Evolutionary conservation across 2,329 filamentous ascomycete genomes (phyloP), one percentile per base, ranked within the genome.

Genomic region (Aspergillus luchuensis): DNA sequence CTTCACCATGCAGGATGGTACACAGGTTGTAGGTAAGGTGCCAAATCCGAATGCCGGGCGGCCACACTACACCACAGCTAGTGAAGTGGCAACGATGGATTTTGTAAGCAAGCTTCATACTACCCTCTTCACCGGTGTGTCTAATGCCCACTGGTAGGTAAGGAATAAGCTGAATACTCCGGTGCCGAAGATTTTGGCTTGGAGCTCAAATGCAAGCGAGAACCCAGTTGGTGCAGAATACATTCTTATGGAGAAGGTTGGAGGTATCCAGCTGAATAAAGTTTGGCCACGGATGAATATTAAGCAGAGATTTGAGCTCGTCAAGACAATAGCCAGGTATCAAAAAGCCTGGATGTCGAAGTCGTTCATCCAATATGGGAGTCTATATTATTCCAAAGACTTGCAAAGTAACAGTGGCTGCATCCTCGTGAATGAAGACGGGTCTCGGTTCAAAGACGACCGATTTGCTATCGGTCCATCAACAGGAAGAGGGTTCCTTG

Each of bases 401-500:
- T 50, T 76, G n/a, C 30, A 60, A 10, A 23, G 63, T 30, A 36
- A 55, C 19, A 25, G 61, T 23, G 33, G 25, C 48, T 58, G 57
- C 52, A 39, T 66, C 17, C 52, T 56, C 21, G 15, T 69, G 23
- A 68, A 72, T 38, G 49, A 62, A 30, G 61, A 70, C 64, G 58
- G 58, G 52, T 63, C 67, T 56, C 65, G 63, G 21, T 48, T 56
- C 6, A 64, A 33, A 52, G 58, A 74, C 48, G 39, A 59, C 45
- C 61, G 59, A n/a, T 80, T 78, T 62, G 67, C 70, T 21, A 61
- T 80, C 52, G 79, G 78, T 8, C 77, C 74, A 4, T 71, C 73
- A 21, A 72, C 69, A 52, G 71, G 69, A 38, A 70, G 75, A 47
- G 67, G 72, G 53, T 72, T 59, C 51, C 58, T 71, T 38, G 74